Conservation (phyloP, 805 yeast genomes). For the Yarrowia sp. region DNA sequence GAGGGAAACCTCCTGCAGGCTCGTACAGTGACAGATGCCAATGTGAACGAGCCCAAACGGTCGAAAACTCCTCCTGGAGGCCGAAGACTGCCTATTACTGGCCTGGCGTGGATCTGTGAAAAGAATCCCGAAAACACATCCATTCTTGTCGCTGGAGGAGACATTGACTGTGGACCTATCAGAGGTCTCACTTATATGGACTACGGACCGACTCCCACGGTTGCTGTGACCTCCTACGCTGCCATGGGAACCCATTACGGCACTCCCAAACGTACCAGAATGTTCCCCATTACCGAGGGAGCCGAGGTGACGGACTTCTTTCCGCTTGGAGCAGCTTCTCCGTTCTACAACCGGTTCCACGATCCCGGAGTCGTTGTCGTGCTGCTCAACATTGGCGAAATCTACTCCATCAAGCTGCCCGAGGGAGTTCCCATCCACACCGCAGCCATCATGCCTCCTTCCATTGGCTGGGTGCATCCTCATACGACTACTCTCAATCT, state of each 20-base stretch:
- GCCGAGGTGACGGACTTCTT: constrained; percentile 46
- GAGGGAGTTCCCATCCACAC: constrained; percentile 50
- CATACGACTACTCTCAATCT: constrained; percentile 56
- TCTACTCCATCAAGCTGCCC: constrained; percentile 60
- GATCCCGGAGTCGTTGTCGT: constrained; percentile 66
- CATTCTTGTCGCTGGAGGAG: constrained; percentile 67
- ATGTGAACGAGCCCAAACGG: constrained; percentile 52
- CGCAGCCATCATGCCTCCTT: constrained; percentile 71
- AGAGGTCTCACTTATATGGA: constrained; percentile 57
- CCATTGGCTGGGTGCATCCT: constrained; percentile 75
- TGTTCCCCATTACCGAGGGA: constrained; percentile 52
- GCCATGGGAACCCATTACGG: constrained; percentile 77
- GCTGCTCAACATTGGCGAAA: constrained; percentile 58
- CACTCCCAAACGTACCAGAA: constrained; percentile 52
- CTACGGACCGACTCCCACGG: constrained; percentile 72
- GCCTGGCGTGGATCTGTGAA: constrained; percentile 74
- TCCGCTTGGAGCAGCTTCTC: constrained; percentile 59
- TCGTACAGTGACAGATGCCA: constrained; percentile 62
- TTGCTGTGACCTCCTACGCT: constrained; percentile 76
- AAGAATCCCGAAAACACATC: constrained; percentile 77
- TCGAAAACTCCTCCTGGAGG: constrained; percentile 26
- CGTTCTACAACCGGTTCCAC: constrained; percentile 77
- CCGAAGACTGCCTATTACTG: constrained; percentile 43
- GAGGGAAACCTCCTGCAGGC: constrained; percentile 74
- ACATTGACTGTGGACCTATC: constrained; percentile 43